Evolutionary conservation across 2,329 filamentous ascomycete genomes (phyloP).

Genomic region (Fusarium circinatum): DNA sequence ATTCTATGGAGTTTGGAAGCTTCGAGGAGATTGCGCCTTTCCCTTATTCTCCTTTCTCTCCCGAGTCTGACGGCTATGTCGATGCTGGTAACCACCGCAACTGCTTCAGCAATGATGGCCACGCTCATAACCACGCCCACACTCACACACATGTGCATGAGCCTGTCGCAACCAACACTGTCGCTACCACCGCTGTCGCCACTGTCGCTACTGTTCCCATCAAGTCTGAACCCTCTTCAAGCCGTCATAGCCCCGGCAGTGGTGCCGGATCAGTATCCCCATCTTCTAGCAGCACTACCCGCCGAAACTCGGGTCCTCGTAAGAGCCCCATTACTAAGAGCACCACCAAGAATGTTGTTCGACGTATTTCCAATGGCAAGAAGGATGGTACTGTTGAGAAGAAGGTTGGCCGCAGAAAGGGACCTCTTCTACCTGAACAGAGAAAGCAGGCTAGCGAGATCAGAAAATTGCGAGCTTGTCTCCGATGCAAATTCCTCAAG

Average conservation of each 20-base stretch:
- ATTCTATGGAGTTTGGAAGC: constrained; percentile 76
- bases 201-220: constrained; percentile 77
- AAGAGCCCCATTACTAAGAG: constrained; percentile 82
- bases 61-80: constrained; percentile 78
- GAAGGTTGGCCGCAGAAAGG: constrained; percentile 89
- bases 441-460: constrained; percentile 97
- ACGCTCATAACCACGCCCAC: constrained; percentile 55
- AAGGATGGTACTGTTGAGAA: constrained; percentile 85
- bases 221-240: constrained; percentile 63
- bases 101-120: constrained; percentile 67
- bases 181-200: constrained; percentile 74
- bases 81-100: constrained; percentile 70
- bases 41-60: constrained; percentile 83
- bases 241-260: constrained; percentile 70
- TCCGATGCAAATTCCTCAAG: constrained; percentile 98
- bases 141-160: constrained; percentile 51
- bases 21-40: constrained; percentile 81
- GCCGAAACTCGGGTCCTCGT: constrained; percentile 75
- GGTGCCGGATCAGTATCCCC: constrained; percentile 70
- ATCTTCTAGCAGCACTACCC: constrained; percentile 68
- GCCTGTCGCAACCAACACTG: constrained; percentile 71
- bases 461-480: constrained; percentile 89
- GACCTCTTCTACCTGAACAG: constrained; percentile 91
- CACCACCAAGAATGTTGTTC: constrained; percentile 82
- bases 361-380: constrained; percentile 80